phyloP scores from a whole-genome alignment of 768 basidiomycete genomes.

The Hortiboletus flavorubellus region DNA sequence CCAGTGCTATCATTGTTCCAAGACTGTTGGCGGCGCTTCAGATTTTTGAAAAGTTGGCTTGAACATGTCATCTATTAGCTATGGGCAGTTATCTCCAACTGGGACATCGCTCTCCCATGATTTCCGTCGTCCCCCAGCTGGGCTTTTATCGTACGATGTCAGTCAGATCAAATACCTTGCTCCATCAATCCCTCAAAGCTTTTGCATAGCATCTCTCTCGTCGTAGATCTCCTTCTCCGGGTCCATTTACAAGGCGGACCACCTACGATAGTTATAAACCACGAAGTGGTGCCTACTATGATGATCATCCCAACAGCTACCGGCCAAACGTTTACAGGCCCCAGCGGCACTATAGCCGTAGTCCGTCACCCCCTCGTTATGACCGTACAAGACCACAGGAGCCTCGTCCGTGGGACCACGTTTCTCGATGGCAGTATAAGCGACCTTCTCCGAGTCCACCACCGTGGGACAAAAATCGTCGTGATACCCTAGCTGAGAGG shows the following conservation, averaged over 20 bases:
- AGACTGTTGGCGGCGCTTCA: constrained; percentile 6
- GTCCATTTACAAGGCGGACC: constrained; percentile 40
- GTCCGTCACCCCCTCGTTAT: constrained; percentile 54
- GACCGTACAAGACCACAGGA: constrained; percentile 39
- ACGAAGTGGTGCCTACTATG: constrained; percentile 36
- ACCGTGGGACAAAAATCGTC: constrained; percentile 31
- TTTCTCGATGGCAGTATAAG: constrained; percentile 44
- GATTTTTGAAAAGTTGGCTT: constrained; percentile 1
- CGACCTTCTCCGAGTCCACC: constrained; percentile 37
- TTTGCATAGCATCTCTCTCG: constrained; percentile 30
- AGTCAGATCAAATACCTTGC: constrained; percentile 24
- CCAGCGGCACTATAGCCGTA: constrained; percentile 38
- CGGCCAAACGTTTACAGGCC: constrained; percentile 39
- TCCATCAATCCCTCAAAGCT: constrained; percentile 17
- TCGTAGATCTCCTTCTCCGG: constrained; percentile 50
- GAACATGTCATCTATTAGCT: constrained; percentile 28
- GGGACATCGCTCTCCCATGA: constrained; percentile 25
- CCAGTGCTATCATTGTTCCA: constrained; percentile 1
- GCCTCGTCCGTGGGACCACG: constrained; percentile 46
- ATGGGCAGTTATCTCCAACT: constrained; percentile 25
- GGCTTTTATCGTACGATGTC: constrained; percentile 30
- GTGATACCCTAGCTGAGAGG: constrained; percentile 44
- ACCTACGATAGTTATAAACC: constrained; percentile 54
- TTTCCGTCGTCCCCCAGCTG: constrained; percentile 26
- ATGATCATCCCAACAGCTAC: constrained; percentile 42